Conservation (phyloP, 768 basidiomycete species). For the Collybiopsis luxurians region DNA sequence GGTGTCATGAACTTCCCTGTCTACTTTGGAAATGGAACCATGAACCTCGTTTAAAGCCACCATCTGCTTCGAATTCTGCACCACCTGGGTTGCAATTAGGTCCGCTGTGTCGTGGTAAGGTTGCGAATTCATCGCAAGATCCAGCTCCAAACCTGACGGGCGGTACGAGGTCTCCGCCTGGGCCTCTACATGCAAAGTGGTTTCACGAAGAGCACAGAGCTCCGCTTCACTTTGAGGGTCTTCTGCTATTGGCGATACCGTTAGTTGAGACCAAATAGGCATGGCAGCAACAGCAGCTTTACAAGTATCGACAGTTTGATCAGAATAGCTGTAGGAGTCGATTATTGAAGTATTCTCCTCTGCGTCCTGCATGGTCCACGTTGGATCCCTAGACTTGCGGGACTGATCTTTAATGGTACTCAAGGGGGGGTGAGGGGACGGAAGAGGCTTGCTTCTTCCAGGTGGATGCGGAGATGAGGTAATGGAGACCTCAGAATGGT, state of each 20-base stretch:
- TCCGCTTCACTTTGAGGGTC: neutral
- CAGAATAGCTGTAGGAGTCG: constrained; percentile 4
- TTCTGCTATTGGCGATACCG: constrained; percentile 2
- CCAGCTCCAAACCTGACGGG: neutral
- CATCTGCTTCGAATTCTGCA: constrained; percentile 1
- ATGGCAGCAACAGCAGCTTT: neutral
- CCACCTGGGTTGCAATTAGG: neutral
- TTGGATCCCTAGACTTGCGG: too few relatives aligned
- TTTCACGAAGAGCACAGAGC: neutral
- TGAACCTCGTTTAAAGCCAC: neutral
- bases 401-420: neutral
- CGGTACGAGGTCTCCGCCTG: neutral
- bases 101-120: neutral
- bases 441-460: neutral
- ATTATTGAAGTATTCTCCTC: constrained; percentile 12
- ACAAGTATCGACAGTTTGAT: neutral
- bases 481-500: neutral
- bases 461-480: neutral
- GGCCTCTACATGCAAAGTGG: neutral
- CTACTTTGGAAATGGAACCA: neutral
- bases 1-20: neutral
- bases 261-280: neutral
- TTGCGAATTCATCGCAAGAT: neutral
- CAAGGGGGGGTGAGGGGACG: neutral
- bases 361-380: neutral